Conservation (phyloP, 2,329 filamentous ascomycete species). For the Hypoxylon sp. region DNA sequence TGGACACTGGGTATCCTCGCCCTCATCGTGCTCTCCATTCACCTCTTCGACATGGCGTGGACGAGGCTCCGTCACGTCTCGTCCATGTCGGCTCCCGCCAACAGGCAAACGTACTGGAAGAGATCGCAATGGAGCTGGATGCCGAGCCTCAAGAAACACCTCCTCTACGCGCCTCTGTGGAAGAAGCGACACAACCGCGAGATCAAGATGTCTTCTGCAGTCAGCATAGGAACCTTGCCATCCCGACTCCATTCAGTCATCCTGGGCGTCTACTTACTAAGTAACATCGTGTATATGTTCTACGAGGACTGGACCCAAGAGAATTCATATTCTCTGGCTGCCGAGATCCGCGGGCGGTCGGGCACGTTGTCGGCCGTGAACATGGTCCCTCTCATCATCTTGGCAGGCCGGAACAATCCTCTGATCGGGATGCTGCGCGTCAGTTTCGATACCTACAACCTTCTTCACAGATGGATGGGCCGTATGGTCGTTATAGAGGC, state of each 20-base stretch:
- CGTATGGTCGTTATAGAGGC: conserved; percentile 74
- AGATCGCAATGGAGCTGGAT: conserved; percentile 65
- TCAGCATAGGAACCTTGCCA: conserved; percentile 67
- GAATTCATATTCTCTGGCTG: conserved; percentile 71
- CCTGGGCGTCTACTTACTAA: conserved; percentile 63
- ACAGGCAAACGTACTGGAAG: conserved; percentile 67
- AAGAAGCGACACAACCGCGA: conserved; percentile 73
- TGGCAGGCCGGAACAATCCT: conserved; percentile 93
- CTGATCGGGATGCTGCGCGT: conserved; percentile 82
- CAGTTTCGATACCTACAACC: conserved; percentile 96
- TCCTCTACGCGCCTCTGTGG: conserved; percentile 70
- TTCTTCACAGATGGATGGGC: conserved; percentile 84
- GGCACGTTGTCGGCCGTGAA: conserved; percentile 87
- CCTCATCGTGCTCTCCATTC: conserved; percentile 60
- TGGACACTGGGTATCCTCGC: conserved; percentile 66
- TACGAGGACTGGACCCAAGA: conserved; percentile 65
- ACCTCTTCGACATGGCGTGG: conserved; percentile 62
- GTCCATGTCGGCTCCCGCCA: conserved; percentile 61
- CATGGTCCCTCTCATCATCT: conserved; percentile 88
- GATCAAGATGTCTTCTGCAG: conserved; percentile 65
- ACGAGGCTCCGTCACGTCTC: conserved; percentile 65
- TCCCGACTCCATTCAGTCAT: conserved; percentile 69
- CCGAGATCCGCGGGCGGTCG: conserved; percentile 84
- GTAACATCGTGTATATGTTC: conserved; percentile 70
- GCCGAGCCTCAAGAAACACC: conserved; percentile 67